Base-by-base conservation (phyloP, 495 filamentous ascomycete genomes). In the Trichoderma parareesei region DNA sequence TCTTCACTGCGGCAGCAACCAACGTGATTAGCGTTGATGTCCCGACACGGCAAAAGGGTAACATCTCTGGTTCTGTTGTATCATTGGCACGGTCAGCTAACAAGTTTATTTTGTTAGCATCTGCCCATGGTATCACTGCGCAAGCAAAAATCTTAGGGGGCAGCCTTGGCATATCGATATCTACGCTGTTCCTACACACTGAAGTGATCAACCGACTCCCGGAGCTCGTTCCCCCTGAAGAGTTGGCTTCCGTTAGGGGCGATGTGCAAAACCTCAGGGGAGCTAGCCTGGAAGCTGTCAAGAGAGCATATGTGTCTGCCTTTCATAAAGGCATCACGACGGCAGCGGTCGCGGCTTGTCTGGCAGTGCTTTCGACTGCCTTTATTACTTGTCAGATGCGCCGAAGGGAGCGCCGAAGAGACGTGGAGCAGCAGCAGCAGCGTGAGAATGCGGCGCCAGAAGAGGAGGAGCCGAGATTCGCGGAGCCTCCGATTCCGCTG, bases 91-190 rank as follows among this genome's bases (percentile, higher is more conserved):
- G 27, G 27, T 27, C 27, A 2, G 27, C 27, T 27, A 27, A 27
- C 27, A 35, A 18, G 38, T 27, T 35, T 37, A 5, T 1, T 3
- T 13, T 20, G 2, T 42, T 40, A 81, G 79, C 81, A 20, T 69
- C 80, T 6, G 81, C 80, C 0, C 81, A 84, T 67, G 82, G 80
- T 8, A 75, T 84, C 40, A 65, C 83, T 40, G 77, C 81, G 0
- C 79, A 84, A 55, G 75, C 76, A n/a, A 75, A 81, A 20, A 75
- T 84, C 13, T 71, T 83, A 5, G 82, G 82, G 4, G 82, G 82
- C 11, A 80, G 78, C 59, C 73, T 85, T 38, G 82, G 82, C 13
- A 81, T 85, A 60, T 79, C 81, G 2, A 76, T 75, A 2, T 81
- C 78, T 8, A 78, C 81, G 3, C 76, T 75, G 38, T 79, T 81